Evolutionary conservation across 106 monocot species (phyloP), one percentile per base, ranked within the genome.

Genomic region (Apostasia shenzhenica): DNA sequence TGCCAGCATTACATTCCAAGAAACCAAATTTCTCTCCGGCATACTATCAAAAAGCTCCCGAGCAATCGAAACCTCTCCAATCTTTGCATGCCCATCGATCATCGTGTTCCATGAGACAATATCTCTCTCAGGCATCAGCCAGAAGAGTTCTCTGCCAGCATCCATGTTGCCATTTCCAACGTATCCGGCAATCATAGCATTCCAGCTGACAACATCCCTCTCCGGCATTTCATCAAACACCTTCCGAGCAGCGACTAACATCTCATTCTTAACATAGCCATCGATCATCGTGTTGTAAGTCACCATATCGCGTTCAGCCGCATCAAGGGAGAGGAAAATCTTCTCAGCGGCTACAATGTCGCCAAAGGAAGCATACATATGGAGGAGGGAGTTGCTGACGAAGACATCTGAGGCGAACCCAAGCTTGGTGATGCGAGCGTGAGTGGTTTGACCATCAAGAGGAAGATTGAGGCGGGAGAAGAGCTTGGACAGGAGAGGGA

Each of bases 1-100:
- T 0, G 89, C 86, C 37, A 93, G 44, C 55, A 93, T 76, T 8
- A 81, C 63, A n/a, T 93, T 93, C 89, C 89, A 93, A 8, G 89
- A 84, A 6, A 86, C 80, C 77, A 76, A 1, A 69, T 61, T 86
- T 62, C 59, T 71, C 2, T 47, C 49, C 0, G 86, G 84, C 84
- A 89, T 86, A 1, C 2, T 39, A 47, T 93, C 78, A 40, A 93
- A 93, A 5, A 84, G 61, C 40, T 76, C 63, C 37, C 86, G 66
- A 1, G 89, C 83, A 14, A 46, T 43, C 3, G 8, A 55, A 13
- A 61, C 59, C 26, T 84, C 79, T 1, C 78, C 76, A 13, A 10
- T 39, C 65, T 53, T 79, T 0, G 81, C 86, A 44, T 80, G 78
- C 12, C 86, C 91, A 56, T 80, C 79, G 8, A 91, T 56, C 77